Conservation (phyloP, 2,329 filamentous ascomycete genomes). For the Chrysoporthe puriensis region DNA sequence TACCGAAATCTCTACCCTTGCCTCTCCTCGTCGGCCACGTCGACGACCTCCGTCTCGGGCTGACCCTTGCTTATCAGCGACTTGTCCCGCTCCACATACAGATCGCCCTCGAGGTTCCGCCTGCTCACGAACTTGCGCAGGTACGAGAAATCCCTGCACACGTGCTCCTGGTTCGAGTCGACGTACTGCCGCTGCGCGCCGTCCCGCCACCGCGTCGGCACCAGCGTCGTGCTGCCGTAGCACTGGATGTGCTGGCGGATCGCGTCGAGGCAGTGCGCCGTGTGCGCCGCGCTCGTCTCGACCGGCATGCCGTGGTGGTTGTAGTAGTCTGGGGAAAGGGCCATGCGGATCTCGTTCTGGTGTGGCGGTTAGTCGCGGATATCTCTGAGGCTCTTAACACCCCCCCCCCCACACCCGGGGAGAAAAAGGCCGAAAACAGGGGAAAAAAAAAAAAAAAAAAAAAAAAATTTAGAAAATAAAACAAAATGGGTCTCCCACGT, state of each 20-base stretch:
- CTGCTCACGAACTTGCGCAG: conserved; percentile 21
- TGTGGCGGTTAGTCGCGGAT: not conserved
- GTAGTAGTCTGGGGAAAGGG: conserved; percentile 30
- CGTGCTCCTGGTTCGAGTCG: conserved; percentile 33
- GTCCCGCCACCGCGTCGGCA: conserved; percentile 30
- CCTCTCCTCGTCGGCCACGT: not conserved
- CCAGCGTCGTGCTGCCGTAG: conserved; percentile 31
- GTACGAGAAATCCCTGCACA: conserved; percentile 31
- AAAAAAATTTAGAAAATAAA: not conserved
- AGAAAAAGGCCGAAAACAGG: not conserved
- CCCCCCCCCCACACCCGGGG: too few species aligned
- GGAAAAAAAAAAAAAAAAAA: not conserved
- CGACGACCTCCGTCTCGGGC: not conserved
- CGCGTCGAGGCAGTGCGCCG: conserved; percentile 32
- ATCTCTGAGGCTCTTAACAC: not conserved
- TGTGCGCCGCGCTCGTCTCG: conserved; percentile 22
- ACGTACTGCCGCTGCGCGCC: conserved; percentile 31
- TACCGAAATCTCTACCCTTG: not conserved
- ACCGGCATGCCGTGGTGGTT: conserved; percentile 17
- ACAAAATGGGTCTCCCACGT: not conserved
- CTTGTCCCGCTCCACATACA: conserved; percentile 23
- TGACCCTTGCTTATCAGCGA: conserved; percentile 4
- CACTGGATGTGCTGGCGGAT: conserved; percentile 33
- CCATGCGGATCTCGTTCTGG: conserved; percentile 31
- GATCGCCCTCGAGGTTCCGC: conserved; percentile 18